Evolutionary conservation across 345 rosid species (phyloP).

Genomic region (Eucalyptus decipiens): DNA sequence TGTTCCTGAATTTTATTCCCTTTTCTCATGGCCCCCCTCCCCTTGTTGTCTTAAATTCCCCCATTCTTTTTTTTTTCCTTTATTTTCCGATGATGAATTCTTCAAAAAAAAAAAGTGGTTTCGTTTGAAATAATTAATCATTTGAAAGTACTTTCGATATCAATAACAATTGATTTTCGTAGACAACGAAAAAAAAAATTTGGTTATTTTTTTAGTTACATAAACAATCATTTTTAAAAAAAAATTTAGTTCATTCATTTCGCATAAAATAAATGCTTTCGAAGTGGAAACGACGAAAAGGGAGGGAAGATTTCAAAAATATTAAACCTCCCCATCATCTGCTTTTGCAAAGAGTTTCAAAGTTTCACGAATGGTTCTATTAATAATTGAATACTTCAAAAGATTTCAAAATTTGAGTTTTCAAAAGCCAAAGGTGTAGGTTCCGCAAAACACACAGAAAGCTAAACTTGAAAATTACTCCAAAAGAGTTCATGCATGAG

Average conservation of each 20-base stretch:
- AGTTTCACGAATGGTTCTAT: background rate
- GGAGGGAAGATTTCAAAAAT: background rate
- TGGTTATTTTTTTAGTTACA: no score
- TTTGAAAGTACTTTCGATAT: no score
- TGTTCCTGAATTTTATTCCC: background rate
- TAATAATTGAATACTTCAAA: background rate
- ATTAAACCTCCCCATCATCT: background rate
- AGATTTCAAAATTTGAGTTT: background rate
- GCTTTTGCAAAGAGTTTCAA: background rate
- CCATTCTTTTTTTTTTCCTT: background rate
- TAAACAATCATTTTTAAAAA: fast-evolving
- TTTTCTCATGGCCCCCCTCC: background rate
- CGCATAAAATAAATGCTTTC: fast-evolving
- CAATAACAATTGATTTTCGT: no score
- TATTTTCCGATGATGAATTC: no score
- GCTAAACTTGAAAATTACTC: background rate
- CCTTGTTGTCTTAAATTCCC: background rate
- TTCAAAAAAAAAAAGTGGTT: no score
- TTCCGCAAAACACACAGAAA: background rate
- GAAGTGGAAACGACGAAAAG: fast-evolving
- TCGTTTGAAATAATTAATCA: no score
- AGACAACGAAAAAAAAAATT: no score
- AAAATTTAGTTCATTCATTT: fast-evolving
- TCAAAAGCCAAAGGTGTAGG: background rate
- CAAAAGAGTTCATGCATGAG: background rate